Evolutionary conservation across 805 yeast genomes (phyloP), one percentile per base, ranked within the genome.

Genomic region (Kluyveromyces wickerhamii): DNA sequence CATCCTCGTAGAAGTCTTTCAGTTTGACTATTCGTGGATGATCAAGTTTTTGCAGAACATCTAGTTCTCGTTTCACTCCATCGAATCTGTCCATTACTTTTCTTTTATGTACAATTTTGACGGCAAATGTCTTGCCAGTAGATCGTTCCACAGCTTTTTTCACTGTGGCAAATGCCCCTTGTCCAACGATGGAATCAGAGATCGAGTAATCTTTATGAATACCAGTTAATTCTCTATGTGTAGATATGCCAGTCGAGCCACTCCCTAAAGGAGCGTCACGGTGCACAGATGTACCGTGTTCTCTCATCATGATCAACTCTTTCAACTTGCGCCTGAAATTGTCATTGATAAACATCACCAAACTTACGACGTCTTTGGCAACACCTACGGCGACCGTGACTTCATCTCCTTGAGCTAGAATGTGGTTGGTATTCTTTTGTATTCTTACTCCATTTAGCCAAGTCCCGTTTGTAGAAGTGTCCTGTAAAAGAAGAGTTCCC

Each of bases 121-220:
- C 94, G 0, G 98, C 98, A 57, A 66, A 87, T 4, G 89, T 73
- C 44, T 78, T 76, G 10, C 97, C 97, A 0, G 95, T 77, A 5
- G 74, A 60, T 41, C 96, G 71, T 50, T 87, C 92, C 1, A 88
- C 76, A 4, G 94, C 96, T 53, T 85, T 85, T 45, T 86, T 80
- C 19, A 92, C 98, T 1, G 88, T 82, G 5, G 97, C 97, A 69
- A 89, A 89, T 7, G 97, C 97, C n/a, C 98, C 98, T 48, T 86
- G 92, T 1, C 98, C 98, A 1, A 89, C 83, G 11, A 84, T 78
- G 49, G 83, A 95, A 52, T 80, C 84, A 39, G 79, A 73, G 14
- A 89, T 74, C 10, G 84, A 80, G 57, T 79, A 92, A 49, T 80
- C 76, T 39, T 71, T 73, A 47, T 69, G 67, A 8, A 84, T 76